phyloP scores from a whole-genome alignment of 129 eudicot species.

The Saposhnikovia divaricata region DNA sequence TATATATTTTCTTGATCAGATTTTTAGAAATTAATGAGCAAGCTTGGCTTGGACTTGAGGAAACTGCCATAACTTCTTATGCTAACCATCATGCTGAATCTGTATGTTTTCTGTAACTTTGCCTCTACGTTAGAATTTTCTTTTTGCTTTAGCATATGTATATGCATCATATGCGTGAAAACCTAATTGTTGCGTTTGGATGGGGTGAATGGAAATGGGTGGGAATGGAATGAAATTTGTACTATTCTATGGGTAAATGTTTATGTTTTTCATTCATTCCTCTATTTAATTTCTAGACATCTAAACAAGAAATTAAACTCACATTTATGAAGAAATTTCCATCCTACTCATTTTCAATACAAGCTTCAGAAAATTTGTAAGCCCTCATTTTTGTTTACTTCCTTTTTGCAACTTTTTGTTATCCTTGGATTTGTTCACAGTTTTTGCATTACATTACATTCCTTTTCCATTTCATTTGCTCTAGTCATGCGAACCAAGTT shows the following conservation, averaged over 20 bases:
- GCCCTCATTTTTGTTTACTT: background rate
- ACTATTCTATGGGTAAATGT: background rate
- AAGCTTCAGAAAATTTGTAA: background rate
- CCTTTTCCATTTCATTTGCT: too few relatives aligned
- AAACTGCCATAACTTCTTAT: conserved; percentile 56
- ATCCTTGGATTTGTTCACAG: background rate
- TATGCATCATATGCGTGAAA: background rate
- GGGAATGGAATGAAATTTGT: background rate
- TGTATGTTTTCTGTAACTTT: conserved; percentile 26
- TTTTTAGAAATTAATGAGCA: conserved; percentile 49
- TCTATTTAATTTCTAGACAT: background rate
- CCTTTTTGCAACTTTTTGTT: background rate
- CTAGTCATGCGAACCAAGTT: too few relatives aligned
- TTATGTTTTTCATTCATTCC: too few relatives aligned
- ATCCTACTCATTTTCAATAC: background rate
- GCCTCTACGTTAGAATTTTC: background rate
- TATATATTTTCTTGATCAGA: conserved; percentile 25
- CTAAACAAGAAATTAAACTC: background rate
- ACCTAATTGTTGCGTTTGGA: background rate
- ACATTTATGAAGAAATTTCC: background rate
- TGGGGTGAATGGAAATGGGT: background rate
- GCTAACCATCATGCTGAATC: conserved; percentile 67
- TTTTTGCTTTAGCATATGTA: background rate
- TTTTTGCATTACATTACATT: too few relatives aligned
- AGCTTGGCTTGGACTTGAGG: conserved; percentile 85